Base-by-base conservation (phyloP, 2,329 filamentous ascomycete genomes). In the Phaeosphaeria sp. region DNA sequence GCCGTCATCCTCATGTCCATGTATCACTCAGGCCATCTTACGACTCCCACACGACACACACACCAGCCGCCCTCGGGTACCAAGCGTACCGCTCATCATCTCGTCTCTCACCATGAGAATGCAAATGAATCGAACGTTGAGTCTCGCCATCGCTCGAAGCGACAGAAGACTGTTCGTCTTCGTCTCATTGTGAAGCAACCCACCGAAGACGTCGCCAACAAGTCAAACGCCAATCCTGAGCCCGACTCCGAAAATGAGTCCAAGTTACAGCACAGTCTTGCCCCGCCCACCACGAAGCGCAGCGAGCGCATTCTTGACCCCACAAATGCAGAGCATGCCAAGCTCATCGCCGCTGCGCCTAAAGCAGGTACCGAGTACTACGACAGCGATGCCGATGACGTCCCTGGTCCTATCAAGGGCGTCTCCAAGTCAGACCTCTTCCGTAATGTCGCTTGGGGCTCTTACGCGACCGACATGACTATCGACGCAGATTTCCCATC, bases 401-500 rank as follows among this genome's bases (percentile, higher is more conserved):
- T 65, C 4, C 57, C 55, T 1, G 65, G 60, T n/a, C 41, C 52
- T 6, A 58, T 62, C 39, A 65, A 66, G 13, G 60, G 59, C 17
- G 64, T 64, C 21, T 55, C 36, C 41, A 66, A 68, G 46, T 59
- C 65, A 1, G 44, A 69, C 1, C 55, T 70, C 18, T 73, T 69
- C 56, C 65, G 67, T 23, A 73, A 72, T 50, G 67, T 73, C 15
- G 48, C 47, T 1, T 73, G 68, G 69, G 68, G 68, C 30, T 23
- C 54, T 0, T 57, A 62, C 7, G 65, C 64, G 15, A 57, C 56
- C 20, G 61, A 64, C 52, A 58, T 48, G 47, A 50, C 49, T 42
- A 49, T 63, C 36, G 50, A 54, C 6, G 46, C 44, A 2, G 57
- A 62, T 3, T 71, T 72, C 52, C 56, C 61, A 11, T 56, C 59